A percentile compares a stretch with the other conserved stretches of the same genome.
Evolutionary conservation across 257 asterid genomes (phyloP).

Genomic region (Leptodermis oblonga): DNA sequence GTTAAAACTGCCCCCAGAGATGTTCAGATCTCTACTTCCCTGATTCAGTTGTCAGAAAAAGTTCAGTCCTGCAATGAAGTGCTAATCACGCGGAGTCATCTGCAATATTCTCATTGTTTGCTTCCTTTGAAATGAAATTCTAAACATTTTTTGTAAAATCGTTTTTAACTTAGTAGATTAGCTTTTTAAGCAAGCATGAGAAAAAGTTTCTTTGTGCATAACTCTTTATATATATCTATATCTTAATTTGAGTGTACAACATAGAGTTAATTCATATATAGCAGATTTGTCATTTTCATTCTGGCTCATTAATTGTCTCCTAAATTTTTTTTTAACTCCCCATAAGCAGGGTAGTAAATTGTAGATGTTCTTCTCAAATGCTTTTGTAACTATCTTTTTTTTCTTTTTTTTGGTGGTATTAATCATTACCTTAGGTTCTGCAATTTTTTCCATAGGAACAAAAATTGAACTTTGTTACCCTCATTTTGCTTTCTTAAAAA

Average conservation of each 20-base stretch:
- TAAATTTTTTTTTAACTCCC: neutral
- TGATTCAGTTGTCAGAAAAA: neutral
- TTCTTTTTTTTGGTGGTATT: too few relatives aligned
- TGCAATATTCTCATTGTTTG: neutral
- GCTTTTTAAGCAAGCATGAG: neutral
- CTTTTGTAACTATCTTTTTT: neutral
- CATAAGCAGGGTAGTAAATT: neutral
- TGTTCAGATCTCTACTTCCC: neutral
- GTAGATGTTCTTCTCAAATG: neutral
- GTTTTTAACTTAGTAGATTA: neutral
- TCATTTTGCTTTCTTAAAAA: conserved; percentile 3
- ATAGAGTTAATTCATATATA: neutral
- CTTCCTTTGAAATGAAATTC: neutral
- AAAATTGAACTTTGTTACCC: too few relatives aligned
- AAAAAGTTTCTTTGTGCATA: neutral
- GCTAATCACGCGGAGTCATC: neutral
- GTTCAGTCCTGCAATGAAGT: neutral
- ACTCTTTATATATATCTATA: too few relatives aligned
- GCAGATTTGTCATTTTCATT: neutral
- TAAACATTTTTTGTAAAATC: neutral
- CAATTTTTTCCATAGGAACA: neutral
- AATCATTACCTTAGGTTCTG: neutral
- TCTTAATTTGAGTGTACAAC: neutral
- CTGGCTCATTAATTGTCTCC: neutral
- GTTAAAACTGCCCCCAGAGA: neutral